Conservation (phyloP, 768 basidiomycete species). For the Neoboletus subvelutipes region DNA sequence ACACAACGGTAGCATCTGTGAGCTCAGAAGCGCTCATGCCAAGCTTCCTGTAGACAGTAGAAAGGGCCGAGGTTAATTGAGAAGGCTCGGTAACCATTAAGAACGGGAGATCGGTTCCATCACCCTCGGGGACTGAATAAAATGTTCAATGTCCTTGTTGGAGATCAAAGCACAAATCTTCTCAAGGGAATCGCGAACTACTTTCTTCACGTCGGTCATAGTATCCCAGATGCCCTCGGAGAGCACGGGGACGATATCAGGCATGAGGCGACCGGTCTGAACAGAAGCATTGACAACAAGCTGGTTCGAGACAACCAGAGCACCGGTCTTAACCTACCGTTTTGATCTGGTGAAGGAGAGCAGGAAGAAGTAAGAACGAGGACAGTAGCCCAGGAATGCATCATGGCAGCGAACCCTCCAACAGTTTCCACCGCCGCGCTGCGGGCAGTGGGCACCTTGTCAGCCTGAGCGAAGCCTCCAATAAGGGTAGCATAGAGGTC, state of each 20-base stretch:
- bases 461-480: conserved; percentile 90
- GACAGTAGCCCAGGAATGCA: conserved; percentile 87
- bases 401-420: conserved; percentile 65
- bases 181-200: conserved; percentile 89
- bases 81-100: conserved; percentile 73
- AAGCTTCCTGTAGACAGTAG: conserved; percentile 83
- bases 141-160: conserved; percentile 98
- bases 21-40: conserved; percentile 56
- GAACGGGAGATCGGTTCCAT: conserved; percentile 90
- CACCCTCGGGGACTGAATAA: conserved; percentile 85
- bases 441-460: conserved; percentile 89
- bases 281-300: conserved; percentile 78
- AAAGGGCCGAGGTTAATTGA: conserved; percentile 63
- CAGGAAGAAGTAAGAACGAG: conserved; percentile 83
- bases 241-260: conserved; percentile 92
- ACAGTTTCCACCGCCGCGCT: conserved; percentile 84
- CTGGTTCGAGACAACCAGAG: conserved; percentile 79
- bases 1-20: conserved; percentile 59
- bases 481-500: conserved; percentile 85
- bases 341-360: conserved; percentile 90
- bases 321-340: conserved; percentile 92
- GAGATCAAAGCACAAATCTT: conserved; percentile 93
- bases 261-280: conserved; percentile 88
- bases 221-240: conserved; percentile 98
- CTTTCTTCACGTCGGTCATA: conserved; percentile 98